Evolutionary conservation across 177 flowering plant genomes (phyloP).

Genomic region (Tripterygium wilfordii): DNA sequence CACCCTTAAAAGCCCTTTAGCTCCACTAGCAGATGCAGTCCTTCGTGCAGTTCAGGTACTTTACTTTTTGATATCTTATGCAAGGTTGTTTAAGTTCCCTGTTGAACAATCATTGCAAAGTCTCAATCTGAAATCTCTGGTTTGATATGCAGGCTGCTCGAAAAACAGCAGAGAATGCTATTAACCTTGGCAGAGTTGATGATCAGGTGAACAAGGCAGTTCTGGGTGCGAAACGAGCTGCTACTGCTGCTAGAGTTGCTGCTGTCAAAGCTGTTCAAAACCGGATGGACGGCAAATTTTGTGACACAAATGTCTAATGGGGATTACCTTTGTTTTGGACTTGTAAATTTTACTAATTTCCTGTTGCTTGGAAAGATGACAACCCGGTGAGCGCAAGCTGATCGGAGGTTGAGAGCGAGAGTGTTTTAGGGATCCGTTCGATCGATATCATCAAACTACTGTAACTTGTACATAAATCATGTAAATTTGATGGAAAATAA

Average conservation of each 20-base stretch:
- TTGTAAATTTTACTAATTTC: slow-evolving; percentile 43
- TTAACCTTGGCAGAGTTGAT: slow-evolving; percentile 53
- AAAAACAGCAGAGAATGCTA: slow-evolving; percentile 69
- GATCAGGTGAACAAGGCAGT: slow-evolving; percentile 82
- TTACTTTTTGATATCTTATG: too few relatives aligned
- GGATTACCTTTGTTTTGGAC: slow-evolving; percentile 12
- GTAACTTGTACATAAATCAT: slow-evolving; percentile 59
- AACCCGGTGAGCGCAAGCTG: slow-evolving; percentile 41
- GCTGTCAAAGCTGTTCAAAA: slow-evolving; percentile 95
- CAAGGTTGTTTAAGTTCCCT: too few relatives aligned
- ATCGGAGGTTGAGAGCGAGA: slow-evolving; percentile 31
- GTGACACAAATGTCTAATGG: slow-evolving; percentile 39
- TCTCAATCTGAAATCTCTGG: too few relatives aligned
- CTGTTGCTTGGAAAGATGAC: slow-evolving; percentile 11
- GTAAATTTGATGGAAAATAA: slow-evolving; percentile 47
- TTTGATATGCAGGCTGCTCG: slow-evolving; percentile 73
- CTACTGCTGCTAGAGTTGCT: slow-evolving; percentile 95
- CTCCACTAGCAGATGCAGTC: slow-evolving; percentile 52
- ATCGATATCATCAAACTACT: slow-evolving; percentile 13
- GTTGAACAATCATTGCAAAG: too few relatives aligned
- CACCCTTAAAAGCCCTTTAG: slow-evolving; percentile 43
- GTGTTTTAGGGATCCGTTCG: slow-evolving; percentile 13
- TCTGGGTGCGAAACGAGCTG: slow-evolving; percentile 78
- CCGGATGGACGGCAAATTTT: slow-evolving; percentile 73
- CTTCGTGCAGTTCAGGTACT: slow-evolving; percentile 84